These are phyloP conservation scores for Conoideocrella luteorostrata DNA, from an alignment of 2,329 filamentous ascomycete species.

Conservation along the genomic window DNA sequence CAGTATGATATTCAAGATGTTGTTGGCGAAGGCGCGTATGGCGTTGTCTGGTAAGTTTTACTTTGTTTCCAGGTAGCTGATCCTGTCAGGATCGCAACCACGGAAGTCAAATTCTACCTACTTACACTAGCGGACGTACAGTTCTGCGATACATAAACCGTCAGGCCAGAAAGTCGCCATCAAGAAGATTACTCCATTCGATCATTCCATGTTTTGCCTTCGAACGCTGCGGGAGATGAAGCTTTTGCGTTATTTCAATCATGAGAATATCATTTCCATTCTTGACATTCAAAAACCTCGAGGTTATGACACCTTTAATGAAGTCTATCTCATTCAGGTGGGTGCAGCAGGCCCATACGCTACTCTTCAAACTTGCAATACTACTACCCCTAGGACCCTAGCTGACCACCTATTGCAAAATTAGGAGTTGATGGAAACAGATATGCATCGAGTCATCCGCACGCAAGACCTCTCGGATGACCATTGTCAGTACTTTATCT, in stretches of 20 bases:
- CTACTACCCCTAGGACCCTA: too few species aligned
- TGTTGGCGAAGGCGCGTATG: constrained; percentile 95
- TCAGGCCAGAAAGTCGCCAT: constrained; percentile 98
- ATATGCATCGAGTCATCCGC: constrained; percentile 98
- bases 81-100: too few species aligned
- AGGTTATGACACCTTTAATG: constrained; percentile 91
- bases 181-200: constrained; percentile 99
- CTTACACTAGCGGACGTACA: constrained; percentile 29
- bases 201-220: constrained; percentile 98
- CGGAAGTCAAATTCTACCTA: background rate
- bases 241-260: constrained; percentile 96
- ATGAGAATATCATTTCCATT: constrained; percentile 99
- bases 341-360: constrained; percentile 13
- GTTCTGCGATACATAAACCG: constrained; percentile 95
- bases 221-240: constrained; percentile 98
- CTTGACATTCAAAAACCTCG: constrained; percentile 97
- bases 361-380: too few species aligned
- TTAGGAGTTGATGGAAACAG: constrained; percentile 97
- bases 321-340: constrained; percentile 98
- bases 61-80: too few species aligned
- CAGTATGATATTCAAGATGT: constrained; percentile 99
- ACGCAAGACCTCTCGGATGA: constrained; percentile 98
- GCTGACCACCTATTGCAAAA: constrained; percentile 2
- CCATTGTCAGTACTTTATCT: constrained; percentile 99
- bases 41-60: constrained; percentile 85